Percentiles rank a stretch among this genome's conserved stretches.
Evolutionary conservation across 164 flowering plant species (phyloP).

Genomic region (Vitis rotundifolia): DNA sequence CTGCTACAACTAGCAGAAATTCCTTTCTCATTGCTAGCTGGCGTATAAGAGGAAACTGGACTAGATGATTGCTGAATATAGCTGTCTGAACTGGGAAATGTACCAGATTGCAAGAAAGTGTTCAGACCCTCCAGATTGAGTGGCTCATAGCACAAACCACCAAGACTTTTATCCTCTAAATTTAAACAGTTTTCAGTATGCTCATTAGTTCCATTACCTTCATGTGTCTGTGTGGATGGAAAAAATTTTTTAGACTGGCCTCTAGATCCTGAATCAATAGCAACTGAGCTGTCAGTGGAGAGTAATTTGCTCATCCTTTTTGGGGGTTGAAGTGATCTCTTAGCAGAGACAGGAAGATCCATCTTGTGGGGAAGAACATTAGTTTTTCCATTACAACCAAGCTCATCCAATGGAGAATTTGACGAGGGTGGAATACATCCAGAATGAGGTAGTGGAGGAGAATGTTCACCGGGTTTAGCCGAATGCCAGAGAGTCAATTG

Average conservation of each 20-base stretch:
- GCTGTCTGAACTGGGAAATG: conserved; percentile 12
- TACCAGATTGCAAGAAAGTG: not conserved
- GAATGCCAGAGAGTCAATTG: too few relatives aligned
- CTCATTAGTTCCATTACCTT: too few relatives aligned
- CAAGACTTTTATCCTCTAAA: not conserved
- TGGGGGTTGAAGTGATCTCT: not conserved
- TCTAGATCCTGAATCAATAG: too few relatives aligned
- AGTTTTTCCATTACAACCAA: not conserved
- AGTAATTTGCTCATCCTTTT: not conserved
- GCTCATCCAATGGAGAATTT: not conserved
- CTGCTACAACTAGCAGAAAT: conserved; percentile 14
- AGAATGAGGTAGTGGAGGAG: too few relatives aligned
- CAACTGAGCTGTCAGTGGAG: too few relatives aligned
- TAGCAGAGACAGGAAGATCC: not conserved
- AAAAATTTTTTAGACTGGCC: too few relatives aligned
- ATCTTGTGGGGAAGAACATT: too few relatives aligned
- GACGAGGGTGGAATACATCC: too few relatives aligned
- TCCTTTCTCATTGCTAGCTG: conserved; percentile 13
- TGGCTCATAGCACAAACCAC: conserved; percentile 13
- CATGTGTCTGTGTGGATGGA: too few relatives aligned
- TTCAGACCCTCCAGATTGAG: conserved; percentile 4
- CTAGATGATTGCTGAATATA: conserved; percentile 2
- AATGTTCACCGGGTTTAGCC: not conserved
- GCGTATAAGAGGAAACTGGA: conserved; percentile 14
- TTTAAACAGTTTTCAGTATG: not conserved